A percentile compares a stretch with the other conserved stretches of the same genome.
Evolutionary conservation across 495 filamentous ascomycete genomes (phyloP).

Genomic region (Podospora pseudopauciseta): DNA sequence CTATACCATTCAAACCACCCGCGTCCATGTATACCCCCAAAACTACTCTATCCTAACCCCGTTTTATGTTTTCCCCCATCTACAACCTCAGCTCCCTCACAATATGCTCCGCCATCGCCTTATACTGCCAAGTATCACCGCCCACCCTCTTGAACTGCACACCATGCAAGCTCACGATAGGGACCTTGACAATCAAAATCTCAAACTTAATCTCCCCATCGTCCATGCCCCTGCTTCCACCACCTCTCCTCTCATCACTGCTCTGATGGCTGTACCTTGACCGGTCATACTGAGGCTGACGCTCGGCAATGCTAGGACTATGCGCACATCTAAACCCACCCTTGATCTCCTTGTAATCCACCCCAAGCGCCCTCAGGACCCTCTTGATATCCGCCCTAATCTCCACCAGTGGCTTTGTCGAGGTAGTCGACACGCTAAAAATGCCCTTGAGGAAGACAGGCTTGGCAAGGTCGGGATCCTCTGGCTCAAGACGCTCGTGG

Average conservation of each 20-base stretch:
- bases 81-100: slow-evolving; percentile 74
- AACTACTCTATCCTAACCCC: not conserved
- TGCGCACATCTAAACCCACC: slow-evolving; percentile 90
- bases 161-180: slow-evolving; percentile 85
- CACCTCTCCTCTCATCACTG: slow-evolving; percentile 2
- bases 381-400: slow-evolving; percentile 91
- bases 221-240: slow-evolving; percentile 41
- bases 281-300: too few species aligned
- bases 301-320: slow-evolving; percentile 67
- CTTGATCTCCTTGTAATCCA: slow-evolving; percentile 86
- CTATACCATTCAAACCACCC: not conserved
- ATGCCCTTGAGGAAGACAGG: slow-evolving; percentile 96
- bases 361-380: slow-evolving; percentile 80
- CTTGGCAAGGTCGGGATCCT: slow-evolving; percentile 65
- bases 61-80: not conserved
- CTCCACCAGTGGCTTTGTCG: slow-evolving; percentile 76
- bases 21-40: not conserved
- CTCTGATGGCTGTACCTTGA: slow-evolving; percentile 1
- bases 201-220: slow-evolving; percentile 78
- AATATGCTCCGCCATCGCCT: slow-evolving; percentile 95
- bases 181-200: slow-evolving; percentile 97
- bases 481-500: slow-evolving; percentile 46
- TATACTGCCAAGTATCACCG: slow-evolving; percentile 97
- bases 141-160: slow-evolving; percentile 98
- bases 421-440: slow-evolving; percentile 96